Evolutionary conservation across 345 rosid species (phyloP), one percentile per base, ranked within the genome.

Genomic region (Erodium maritimum): DNA sequence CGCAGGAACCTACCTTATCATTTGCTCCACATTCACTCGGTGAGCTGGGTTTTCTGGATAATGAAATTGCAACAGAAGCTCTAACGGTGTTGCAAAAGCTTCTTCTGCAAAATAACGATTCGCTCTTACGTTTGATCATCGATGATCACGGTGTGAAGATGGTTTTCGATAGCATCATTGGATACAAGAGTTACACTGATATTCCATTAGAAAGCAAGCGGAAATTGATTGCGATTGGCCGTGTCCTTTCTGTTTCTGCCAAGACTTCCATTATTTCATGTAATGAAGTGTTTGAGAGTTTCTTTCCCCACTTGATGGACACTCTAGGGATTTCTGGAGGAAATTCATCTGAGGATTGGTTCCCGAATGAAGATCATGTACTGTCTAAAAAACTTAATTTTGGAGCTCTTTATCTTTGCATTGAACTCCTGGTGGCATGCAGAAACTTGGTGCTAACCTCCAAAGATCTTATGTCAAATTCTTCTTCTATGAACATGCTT

Each of bases 341-440:
- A 58, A 74, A 58, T 58, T 52, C 75, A 33, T 50, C 68, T 65
- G 78, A 55, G 51, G 58, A 64, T 67, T 65, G 25, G 67, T 66
- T 61, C 50, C 72, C 64, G 12, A 65, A 65, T 54, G 70, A 19
- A 46, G 65, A 69, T 45, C 61, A 50, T 52, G 61, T 61, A 23
- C 65, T 66, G 51, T 65, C 75, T n/a, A 71, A 64, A 58, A 72
- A 67, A 68, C 71, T 67, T 63, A 69, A 73, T 71, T 75, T 76
- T 51, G 96, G 91, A 62, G 82, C 84, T 66, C 76, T 85, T 67
- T 83, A 78, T 76, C 83, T 93, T 54, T 75, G 80, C 72, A 65
- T 79, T 25, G 79, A 79, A 66, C 83, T 93, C 65, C 88, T 89
- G 65, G 72, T 69, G 67, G 87, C 95, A 61, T 79, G 82, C 62